phyloP scores from a whole-genome alignment of 805 yeast species.

The Candida cerambycidarum region DNA sequence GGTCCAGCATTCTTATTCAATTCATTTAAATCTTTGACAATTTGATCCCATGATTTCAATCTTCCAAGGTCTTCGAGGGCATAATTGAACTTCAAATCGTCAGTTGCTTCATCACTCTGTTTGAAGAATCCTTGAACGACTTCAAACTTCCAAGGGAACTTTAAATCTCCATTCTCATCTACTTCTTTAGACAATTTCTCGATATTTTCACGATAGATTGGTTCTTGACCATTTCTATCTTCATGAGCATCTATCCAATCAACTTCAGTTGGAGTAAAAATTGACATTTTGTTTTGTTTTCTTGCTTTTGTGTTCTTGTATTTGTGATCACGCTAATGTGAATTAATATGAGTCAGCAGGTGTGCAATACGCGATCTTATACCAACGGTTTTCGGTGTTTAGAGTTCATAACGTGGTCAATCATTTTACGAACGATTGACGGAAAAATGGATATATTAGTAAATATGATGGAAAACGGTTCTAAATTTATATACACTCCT shows the following conservation, averaged over 20 bases:
- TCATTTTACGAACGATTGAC: too few species aligned
- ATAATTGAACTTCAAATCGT: conserved; percentile 48
- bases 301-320: neutral
- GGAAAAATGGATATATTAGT: too few species aligned
- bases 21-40: conserved; percentile 27
- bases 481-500: too few species aligned
- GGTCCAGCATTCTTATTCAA: conserved; percentile 35
- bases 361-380: too few species aligned
- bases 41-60: conserved; percentile 39
- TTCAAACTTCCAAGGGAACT: conserved; percentile 48
- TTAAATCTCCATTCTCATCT: conserved; percentile 19
- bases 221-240: conserved; percentile 19
- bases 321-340: too few species aligned
- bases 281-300: conserved; percentile 14
- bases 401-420: too few species aligned
- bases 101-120: conserved; percentile 45
- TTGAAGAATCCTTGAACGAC: conserved; percentile 51
- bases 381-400: too few species aligned
- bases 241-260: conserved; percentile 36
- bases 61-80: conserved; percentile 46
- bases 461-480: too few species aligned
- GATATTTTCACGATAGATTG: conserved; percentile 13
- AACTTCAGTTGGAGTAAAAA: conserved; percentile 29
- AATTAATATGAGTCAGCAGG: too few species aligned
- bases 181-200: conserved; percentile 11